Conservation (phyloP, 2,329 filamentous ascomycete genomes). For the Colletotrichum costaricense region DNA sequence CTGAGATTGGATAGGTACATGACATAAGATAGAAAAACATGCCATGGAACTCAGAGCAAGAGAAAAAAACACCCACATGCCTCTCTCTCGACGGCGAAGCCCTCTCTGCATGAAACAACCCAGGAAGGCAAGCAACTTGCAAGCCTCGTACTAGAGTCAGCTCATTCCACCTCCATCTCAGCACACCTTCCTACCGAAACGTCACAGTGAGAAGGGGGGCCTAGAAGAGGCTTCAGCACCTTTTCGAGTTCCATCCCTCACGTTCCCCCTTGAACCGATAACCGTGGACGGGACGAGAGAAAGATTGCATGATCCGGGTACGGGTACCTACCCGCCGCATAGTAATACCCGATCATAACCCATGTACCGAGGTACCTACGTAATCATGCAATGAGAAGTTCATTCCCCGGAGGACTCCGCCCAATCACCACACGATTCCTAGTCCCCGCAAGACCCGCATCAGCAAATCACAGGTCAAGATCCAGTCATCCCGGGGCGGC, state of each 20-base stretch:
- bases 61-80: background rate
- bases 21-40: background rate
- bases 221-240: slow-evolving; percentile 22
- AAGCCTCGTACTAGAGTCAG: slow-evolving; percentile 30
- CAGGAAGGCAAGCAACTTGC: background rate
- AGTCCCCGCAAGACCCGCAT: background rate
- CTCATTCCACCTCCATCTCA: slow-evolving; percentile 5
- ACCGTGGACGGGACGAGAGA: background rate
- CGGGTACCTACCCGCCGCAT: slow-evolving; percentile 8
- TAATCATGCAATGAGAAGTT: slow-evolving; percentile 16
- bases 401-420: background rate
- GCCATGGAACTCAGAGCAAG: background rate
- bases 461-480: slow-evolving; percentile 34
- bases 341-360: background rate
- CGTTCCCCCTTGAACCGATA: background rate
- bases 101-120: slow-evolving; percentile 16
- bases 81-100: background rate
- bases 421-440: slow-evolving; percentile 17
- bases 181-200: background rate
- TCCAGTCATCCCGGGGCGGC: background rate
- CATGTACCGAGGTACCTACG: slow-evolving; percentile 25
- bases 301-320: background rate
- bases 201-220: background rate
- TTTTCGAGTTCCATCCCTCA: too few species aligned
- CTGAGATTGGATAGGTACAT: background rate